Conservation (phyloP, 192 early-diverging fungal genomes). For the Phlyctochytrium arcticum region DNA sequence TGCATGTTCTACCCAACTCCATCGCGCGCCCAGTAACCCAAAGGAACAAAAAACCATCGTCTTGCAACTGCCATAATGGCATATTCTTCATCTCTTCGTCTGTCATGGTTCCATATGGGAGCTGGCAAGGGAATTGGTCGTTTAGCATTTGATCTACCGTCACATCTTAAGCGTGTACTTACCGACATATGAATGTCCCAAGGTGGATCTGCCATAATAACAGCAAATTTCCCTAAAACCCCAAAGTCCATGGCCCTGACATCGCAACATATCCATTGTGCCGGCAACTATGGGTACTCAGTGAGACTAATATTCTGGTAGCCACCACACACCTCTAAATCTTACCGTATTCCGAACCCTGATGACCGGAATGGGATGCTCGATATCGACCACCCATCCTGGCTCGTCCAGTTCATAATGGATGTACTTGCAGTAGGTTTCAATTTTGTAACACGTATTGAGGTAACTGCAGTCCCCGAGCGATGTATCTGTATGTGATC, state of each 20-base stretch:
- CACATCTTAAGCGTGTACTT: not conserved
- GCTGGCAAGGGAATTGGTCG: conserved; percentile 21
- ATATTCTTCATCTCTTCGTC: conserved; percentile 62
- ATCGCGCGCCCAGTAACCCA: conserved; percentile 67
- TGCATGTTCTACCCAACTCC: conserved; percentile 55
- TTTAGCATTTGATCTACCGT: not conserved
- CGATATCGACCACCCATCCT: conserved; percentile 12
- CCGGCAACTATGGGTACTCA: conserved; percentile 42
- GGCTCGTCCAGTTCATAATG: conserved; percentile 58
- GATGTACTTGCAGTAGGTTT: conserved; percentile 58
- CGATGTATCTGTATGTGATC: conserved; percentile 44
- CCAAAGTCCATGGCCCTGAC: conserved; percentile 52
- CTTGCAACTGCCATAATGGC: conserved; percentile 43
- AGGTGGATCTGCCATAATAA: conserved; percentile 65
- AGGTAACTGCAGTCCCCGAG: conserved; percentile 65
- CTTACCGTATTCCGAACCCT: conserved; percentile 14
- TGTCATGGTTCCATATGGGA: conserved; percentile 65
- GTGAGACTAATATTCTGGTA: too few relatives aligned
- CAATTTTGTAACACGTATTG: conserved; percentile 62
- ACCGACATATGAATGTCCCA: conserved; percentile 65
- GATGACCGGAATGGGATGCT: conserved; percentile 9
- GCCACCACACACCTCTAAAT: too few relatives aligned
- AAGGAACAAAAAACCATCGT: conserved; percentile 56
- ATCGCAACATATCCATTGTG: conserved; percentile 65
- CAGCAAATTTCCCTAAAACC: conserved; percentile 51